Percentiles rank a stretch among this genome's conserved stretches.
Conservation (phyloP, 2,329 filamentous ascomycete genomes). For the Aspergillus ruber region DNA sequence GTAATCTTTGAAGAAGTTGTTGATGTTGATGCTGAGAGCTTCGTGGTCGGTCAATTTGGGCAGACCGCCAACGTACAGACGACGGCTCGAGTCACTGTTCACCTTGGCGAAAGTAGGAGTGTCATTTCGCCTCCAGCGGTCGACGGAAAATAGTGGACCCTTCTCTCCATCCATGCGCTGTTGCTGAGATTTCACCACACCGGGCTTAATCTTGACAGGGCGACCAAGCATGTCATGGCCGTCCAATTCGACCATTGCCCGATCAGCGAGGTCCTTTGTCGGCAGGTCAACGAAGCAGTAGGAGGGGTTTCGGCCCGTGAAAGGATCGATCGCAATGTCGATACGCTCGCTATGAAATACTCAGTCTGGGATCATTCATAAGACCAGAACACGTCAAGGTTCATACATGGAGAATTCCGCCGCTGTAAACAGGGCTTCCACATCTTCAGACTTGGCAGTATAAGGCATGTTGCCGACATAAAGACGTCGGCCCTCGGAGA, state of each 20-base stretch:
- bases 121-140: slow-evolving; percentile 40
- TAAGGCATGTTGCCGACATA: slow-evolving; percentile 53
- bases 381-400: neutral
- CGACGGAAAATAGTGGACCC: slow-evolving; percentile 23
- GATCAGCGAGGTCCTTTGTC: slow-evolving; percentile 50
- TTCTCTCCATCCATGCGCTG: slow-evolving; percentile 13
- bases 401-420: slow-evolving; percentile 32
- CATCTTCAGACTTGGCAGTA: slow-evolving; percentile 46
- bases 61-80: slow-evolving; percentile 44
- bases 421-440: slow-evolving; percentile 43
- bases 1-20: slow-evolving; percentile 40
- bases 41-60: slow-evolving; percentile 39
- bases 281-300: slow-evolving; percentile 69
- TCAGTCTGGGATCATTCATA: slow-evolving; percentile 10
- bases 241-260: slow-evolving; percentile 52
- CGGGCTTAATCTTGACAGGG: slow-evolving; percentile 58
- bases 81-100: slow-evolving; percentile 33
- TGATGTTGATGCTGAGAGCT: slow-evolving; percentile 37
- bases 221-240: slow-evolving; percentile 52
- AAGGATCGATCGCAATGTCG: slow-evolving; percentile 63
- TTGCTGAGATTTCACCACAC: slow-evolving; percentile 48
- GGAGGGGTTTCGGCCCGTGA: slow-evolving; percentile 62
- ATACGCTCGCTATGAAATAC: slow-evolving; percentile 47
- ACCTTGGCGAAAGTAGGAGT: slow-evolving; percentile 27
- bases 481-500: slow-evolving; percentile 39